Evolutionary conservation across 2,329 filamentous ascomycete species (phyloP).

Genomic region (Hypoxylon sp.): DNA sequence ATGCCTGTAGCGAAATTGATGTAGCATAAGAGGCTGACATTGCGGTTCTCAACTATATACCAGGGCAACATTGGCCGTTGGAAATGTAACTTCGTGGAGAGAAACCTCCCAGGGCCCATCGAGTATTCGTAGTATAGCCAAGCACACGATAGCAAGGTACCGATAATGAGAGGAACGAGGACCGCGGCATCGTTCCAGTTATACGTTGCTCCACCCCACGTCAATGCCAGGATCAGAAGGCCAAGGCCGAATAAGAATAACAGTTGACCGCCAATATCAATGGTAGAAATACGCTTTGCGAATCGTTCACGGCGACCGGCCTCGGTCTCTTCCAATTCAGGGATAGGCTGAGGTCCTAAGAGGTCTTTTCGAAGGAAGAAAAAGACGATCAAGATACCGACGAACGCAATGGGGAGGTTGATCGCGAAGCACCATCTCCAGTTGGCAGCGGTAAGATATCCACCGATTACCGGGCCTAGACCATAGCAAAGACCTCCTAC

Average conservation of each 20-base stretch:
- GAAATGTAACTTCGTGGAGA: constrained; percentile 65
- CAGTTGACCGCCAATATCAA: constrained; percentile 70
- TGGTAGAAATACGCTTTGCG: constrained; percentile 64
- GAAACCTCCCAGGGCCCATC: constrained; percentile 64
- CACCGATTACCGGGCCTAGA: constrained; percentile 74
- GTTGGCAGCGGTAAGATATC: constrained; percentile 66
- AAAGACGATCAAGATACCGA: constrained; percentile 68
- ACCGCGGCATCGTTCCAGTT: constrained; percentile 66
- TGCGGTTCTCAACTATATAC: constrained; percentile 68
- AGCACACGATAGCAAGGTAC: constrained; percentile 57
- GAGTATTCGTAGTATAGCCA: constrained; percentile 69
- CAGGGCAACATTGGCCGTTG: constrained; percentile 77
- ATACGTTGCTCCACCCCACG: constrained; percentile 70
- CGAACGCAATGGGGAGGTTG: constrained; percentile 69
- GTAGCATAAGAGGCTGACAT: constrained; percentile 73
- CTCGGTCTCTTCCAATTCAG: constrained; percentile 60
- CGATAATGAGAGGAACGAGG: constrained; percentile 64
- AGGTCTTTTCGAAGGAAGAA: constrained; percentile 72
- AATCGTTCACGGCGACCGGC: constrained; percentile 53
- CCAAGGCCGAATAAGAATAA: constrained; percentile 70
- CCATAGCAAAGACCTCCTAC: constrained; percentile 72
- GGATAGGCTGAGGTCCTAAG: constrained; percentile 65
- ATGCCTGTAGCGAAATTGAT: constrained; percentile 74
- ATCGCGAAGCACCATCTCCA: constrained; percentile 80
- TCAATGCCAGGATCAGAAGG: constrained; percentile 68